These are phyloP conservation scores for Populus hybrid DNA, from an alignment of 441 rosid genomes.

Conservation along the genomic window DNA sequence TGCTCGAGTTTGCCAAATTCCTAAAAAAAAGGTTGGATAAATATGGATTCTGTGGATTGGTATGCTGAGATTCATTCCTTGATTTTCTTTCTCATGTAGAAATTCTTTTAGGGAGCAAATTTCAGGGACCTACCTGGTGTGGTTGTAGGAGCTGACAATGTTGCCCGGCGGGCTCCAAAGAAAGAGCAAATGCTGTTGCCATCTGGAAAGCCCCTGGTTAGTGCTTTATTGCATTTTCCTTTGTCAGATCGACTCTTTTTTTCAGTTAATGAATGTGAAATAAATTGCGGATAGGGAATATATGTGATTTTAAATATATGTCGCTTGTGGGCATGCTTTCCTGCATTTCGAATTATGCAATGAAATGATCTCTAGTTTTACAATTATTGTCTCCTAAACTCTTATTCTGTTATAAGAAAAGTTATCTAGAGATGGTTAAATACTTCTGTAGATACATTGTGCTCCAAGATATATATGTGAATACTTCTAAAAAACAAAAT, in stretches of 20 bases:
- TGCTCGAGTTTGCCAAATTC: slow-evolving; percentile 69
- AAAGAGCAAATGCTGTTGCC: slow-evolving; percentile 50
- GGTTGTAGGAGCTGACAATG: slow-evolving; percentile 60
- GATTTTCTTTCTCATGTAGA: slow-evolving; percentile 26
- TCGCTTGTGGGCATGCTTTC: not conserved
- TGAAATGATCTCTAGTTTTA: not conserved
- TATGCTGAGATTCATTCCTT: not conserved
- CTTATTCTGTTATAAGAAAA: not conserved
- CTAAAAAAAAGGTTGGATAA: slow-evolving; percentile 70
- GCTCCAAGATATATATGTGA: not conserved
- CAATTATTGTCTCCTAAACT: not conserved
- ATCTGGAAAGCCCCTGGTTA: slow-evolving; percentile 81
- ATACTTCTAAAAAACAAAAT: not conserved
- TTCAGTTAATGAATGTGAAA: not conserved
- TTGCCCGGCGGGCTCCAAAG: slow-evolving; percentile 53
- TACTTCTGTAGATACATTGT: not conserved
- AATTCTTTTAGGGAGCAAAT: slow-evolving; percentile 67
- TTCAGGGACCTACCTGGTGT: slow-evolving; percentile 86
- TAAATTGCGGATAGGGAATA: not conserved
- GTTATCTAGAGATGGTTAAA: not conserved
- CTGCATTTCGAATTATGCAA: not conserved
- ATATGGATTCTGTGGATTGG: not conserved
- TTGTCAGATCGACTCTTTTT: not conserved
- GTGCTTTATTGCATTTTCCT: slow-evolving; percentile 17
- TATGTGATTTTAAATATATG: not conserved